Evolutionary conservation across 2,329 filamentous ascomycete species (phyloP).

Genomic region (Aspergillus luchuensis): DNA sequence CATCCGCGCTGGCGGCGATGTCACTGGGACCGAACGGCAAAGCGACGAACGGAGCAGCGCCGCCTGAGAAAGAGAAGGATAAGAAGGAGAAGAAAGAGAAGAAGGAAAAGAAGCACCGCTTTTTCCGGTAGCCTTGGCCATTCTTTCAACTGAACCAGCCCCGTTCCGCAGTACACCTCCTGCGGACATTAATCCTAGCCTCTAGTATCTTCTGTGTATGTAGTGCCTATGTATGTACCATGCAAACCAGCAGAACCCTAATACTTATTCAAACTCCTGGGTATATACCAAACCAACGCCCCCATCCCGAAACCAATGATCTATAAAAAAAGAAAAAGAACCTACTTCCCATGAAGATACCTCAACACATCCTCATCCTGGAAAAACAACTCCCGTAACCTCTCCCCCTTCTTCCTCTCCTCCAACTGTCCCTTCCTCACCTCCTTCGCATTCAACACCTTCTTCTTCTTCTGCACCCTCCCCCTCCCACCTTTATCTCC

Average conservation of each 20-base stretch:
- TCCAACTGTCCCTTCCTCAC: slow-evolving; percentile 63
- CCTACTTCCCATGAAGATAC: slow-evolving; percentile 56
- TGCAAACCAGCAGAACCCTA: background rate
- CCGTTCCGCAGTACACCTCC: too few species aligned
- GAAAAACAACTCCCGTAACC: slow-evolving; percentile 71
- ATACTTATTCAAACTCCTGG: background rate
- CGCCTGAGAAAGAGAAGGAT: slow-evolving; percentile 30
- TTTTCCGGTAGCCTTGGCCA: slow-evolving; percentile 45
- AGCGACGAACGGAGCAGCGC: slow-evolving; percentile 27
- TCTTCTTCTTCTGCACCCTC: slow-evolving; percentile 41
- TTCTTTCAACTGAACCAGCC: slow-evolving; percentile 5
- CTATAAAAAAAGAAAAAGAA: background rate
- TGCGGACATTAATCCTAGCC: slow-evolving; percentile 7
- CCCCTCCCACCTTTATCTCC: slow-evolving; percentile 26
- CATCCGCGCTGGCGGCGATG: slow-evolving; percentile 40
- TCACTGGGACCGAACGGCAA: slow-evolving; percentile 44
- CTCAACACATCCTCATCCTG: slow-evolving; percentile 72
- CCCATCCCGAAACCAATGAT: background rate
- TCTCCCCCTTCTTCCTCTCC: slow-evolving; percentile 64
- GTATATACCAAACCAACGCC: slow-evolving; percentile 1
- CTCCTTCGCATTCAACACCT: slow-evolving; percentile 69
- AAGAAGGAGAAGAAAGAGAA: slow-evolving; percentile 7
- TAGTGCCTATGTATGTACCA: background rate
- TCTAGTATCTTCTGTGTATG: slow-evolving; percentile 8
- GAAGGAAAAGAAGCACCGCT: slow-evolving; percentile 54